These are phyloP conservation scores for Kuraishia hungarica DNA, from an alignment of 805 yeast genomes.

Conservation along the genomic window DNA sequence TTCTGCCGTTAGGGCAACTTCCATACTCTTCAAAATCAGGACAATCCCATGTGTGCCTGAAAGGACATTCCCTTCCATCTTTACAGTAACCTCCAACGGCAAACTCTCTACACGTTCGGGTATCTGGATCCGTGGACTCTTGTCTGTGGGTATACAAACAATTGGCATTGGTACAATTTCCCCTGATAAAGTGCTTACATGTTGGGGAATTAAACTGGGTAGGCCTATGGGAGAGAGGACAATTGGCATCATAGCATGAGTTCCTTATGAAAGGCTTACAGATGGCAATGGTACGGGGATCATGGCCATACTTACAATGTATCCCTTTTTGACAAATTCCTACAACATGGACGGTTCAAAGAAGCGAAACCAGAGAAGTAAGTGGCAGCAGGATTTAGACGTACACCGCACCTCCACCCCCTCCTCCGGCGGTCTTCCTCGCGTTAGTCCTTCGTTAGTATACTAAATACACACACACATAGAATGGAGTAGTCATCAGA, in stretches of 20 bases:
- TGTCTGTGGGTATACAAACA: slow-evolving; percentile 46
- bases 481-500: neutral
- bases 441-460: slow-evolving; percentile 1
- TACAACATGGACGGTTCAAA: slow-evolving; percentile 5
- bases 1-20: slow-evolving; percentile 40
- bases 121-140: slow-evolving; percentile 29
- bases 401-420: neutral
- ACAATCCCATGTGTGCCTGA: slow-evolving; percentile 52
- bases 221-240: slow-evolving; percentile 49
- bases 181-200: slow-evolving; percentile 43
- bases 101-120: slow-evolving; percentile 47
- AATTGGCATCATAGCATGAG: slow-evolving; percentile 37
- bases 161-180: slow-evolving; percentile 35
- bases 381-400: neutral
- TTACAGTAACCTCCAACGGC: slow-evolving; percentile 63
- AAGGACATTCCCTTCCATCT: slow-evolving; percentile 48
- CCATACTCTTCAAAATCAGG: slow-evolving; percentile 66
- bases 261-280: slow-evolving; percentile 43
- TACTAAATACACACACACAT: neutral
- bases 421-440: slow-evolving; percentile 2
- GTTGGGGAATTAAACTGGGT: slow-evolving; percentile 52
- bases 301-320: slow-evolving; percentile 47
- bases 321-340: slow-evolving; percentile 47
- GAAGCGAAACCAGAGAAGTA: neutral
- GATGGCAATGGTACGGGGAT: slow-evolving; percentile 37